phyloP scores from a whole-genome alignment of 805 yeast species.

The Yamadazyma sp. region DNA sequence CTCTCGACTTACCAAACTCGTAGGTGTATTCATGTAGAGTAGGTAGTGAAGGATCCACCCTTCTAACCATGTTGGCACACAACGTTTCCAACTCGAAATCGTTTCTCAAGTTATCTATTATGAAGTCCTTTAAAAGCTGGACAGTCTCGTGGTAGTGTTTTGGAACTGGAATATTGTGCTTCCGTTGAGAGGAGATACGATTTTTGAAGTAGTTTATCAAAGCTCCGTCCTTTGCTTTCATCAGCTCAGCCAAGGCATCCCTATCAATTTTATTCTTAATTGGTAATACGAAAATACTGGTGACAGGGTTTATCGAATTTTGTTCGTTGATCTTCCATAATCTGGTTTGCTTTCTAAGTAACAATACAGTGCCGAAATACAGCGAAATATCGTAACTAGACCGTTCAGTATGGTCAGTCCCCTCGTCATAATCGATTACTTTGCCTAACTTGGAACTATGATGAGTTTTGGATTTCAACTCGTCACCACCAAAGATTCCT shows the following conservation, averaged over 20 bases:
- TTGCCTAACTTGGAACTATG: neutral
- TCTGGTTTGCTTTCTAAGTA: constrained; percentile 49
- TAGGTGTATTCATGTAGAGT: constrained; percentile 12
- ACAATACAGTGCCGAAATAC: constrained; percentile 45
- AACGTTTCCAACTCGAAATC: constrained; percentile 48
- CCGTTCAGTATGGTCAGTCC: constrained; percentile 12
- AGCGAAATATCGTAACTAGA: constrained; percentile 18
- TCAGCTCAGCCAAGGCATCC: constrained; percentile 18
- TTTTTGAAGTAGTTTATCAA: constrained; percentile 20
- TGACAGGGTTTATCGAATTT: constrained; percentile 28
- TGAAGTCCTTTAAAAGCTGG: constrained; percentile 51
- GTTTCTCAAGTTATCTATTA: constrained; percentile 52
- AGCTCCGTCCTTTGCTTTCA: constrained; percentile 5
- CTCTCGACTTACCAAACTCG: constrained; percentile 53
- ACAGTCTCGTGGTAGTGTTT: constrained; percentile 35
- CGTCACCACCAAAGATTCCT: too few species aligned
- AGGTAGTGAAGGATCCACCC: constrained; percentile 20
- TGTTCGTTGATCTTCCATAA: constrained; percentile 41
- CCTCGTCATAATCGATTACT: neutral
- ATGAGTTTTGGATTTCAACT: too few species aligned
- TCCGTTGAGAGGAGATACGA: neutral
- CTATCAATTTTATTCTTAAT: constrained; percentile 15
- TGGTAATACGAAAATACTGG: constrained; percentile 36
- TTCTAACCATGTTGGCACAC: constrained; percentile 35
- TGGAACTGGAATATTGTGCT: constrained; percentile 2